Evolutionary conservation across 306 rosid genomes (phyloP).

Genomic region (Mimosa bimucronata): DNA sequence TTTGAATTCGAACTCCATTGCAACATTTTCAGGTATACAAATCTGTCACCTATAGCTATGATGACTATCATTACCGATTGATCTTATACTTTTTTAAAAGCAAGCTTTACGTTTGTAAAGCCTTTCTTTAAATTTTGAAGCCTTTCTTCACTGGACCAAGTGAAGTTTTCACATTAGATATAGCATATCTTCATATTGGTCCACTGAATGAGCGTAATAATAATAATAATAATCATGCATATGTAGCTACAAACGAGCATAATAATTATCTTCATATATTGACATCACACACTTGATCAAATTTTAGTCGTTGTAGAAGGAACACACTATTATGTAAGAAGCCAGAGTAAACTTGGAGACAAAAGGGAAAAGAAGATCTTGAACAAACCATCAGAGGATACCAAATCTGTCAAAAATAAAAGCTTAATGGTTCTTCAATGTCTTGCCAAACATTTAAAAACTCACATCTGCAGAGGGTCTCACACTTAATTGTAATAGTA

Average conservation of each 20-base stretch:
- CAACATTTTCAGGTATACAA: not conserved
- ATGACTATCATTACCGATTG: not conserved
- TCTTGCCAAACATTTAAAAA: not conserved
- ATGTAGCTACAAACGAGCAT: too few relatives aligned
- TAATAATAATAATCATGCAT: not conserved
- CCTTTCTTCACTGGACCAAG: not conserved
- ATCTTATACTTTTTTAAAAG: not conserved
- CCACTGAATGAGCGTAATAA: not conserved
- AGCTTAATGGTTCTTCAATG: not conserved
- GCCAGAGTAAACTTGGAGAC: not conserved
- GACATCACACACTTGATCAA: too few relatives aligned
- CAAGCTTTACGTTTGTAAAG: not conserved
- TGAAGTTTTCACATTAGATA: not conserved
- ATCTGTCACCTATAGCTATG: not conserved
- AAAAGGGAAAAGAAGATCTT: not conserved
- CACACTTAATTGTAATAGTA: too few relatives aligned
- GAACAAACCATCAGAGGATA: not conserved
- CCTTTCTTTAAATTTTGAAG: not conserved
- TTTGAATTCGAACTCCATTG: not conserved
- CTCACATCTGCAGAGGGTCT: not conserved
- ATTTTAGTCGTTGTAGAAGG: too few relatives aligned
- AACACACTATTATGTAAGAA: not conserved
- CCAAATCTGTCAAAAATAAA: not conserved
- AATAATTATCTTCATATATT: too few relatives aligned
- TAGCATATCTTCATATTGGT: not conserved